phyloP scores from a whole-genome alignment of 192 early-diverging fungal genomes.

The Radiomyces spectabilis region DNA sequence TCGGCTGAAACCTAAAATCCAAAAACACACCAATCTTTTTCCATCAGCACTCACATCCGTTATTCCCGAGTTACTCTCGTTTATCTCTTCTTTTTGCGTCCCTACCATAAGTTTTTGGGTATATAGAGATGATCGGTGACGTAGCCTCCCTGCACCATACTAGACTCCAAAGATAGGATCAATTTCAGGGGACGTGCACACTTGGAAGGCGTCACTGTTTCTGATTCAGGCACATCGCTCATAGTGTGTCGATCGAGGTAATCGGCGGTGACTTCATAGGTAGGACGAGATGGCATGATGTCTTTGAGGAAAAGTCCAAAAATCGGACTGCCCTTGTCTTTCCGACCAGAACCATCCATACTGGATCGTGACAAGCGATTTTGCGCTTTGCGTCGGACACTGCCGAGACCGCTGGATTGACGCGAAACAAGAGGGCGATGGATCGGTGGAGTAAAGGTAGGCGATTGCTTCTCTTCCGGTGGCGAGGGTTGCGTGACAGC shows the following conservation, averaged over 20 bases:
- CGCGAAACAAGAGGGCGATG: background rate
- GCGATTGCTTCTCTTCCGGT: too few species aligned
- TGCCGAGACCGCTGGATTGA: background rate
- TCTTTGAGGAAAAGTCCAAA: too few species aligned
- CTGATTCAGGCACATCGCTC: too few species aligned
- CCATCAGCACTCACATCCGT: background rate
- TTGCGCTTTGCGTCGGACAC: constrained; percentile 5
- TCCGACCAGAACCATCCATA: constrained; percentile 7
- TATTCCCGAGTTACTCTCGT: background rate
- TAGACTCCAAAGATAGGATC: constrained; percentile 12
- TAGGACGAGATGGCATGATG: too few species aligned
- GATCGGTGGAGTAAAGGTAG: too few species aligned
- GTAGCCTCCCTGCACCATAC: constrained; percentile 17
- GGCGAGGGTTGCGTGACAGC: too few species aligned
- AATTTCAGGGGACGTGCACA: constrained; percentile 8
- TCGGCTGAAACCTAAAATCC: constrained; percentile 11
- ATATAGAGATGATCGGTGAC: constrained; percentile 18
- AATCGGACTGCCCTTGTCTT: background rate
- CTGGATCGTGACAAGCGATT: constrained; percentile 6
- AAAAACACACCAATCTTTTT: background rate
- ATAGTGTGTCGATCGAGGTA: too few species aligned
- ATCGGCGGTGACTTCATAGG: too few species aligned
- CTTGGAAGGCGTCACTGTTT: too few species aligned
- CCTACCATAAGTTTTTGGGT: constrained; percentile 27
- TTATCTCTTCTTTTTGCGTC: background rate